phyloP scores from a whole-genome alignment of 805 yeast genomes.

The Saturnispora sekii region DNA sequence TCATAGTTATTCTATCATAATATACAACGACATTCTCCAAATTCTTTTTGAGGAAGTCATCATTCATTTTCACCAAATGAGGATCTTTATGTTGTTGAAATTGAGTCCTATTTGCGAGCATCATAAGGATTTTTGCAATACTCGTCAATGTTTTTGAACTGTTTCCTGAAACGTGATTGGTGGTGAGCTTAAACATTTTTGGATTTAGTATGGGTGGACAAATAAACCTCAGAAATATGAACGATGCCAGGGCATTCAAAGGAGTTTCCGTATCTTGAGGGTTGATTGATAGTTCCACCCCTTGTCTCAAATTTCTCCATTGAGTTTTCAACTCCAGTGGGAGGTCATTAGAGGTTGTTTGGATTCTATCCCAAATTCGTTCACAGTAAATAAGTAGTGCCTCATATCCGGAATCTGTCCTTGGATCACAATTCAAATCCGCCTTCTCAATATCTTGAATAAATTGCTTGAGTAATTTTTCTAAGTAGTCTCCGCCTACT shows the following conservation, averaged over 20 bases:
- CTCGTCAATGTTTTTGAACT: slow-evolving; percentile 73
- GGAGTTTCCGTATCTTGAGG: slow-evolving; percentile 42
- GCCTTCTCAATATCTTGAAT: slow-evolving; percentile 42
- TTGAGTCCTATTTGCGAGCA: slow-evolving; percentile 63
- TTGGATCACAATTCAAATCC: slow-evolving; percentile 62
- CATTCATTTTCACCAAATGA: slow-evolving; percentile 61
- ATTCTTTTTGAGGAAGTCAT: slow-evolving; percentile 47
- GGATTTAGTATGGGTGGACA: slow-evolving; percentile 93
- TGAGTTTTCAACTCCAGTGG: slow-evolving; percentile 60
- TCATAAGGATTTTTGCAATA: slow-evolving; percentile 69
- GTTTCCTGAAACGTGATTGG: slow-evolving; percentile 59
- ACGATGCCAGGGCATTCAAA: slow-evolving; percentile 70
- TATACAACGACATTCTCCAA: slow-evolving; percentile 54
- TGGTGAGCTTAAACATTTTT: slow-evolving; percentile 64
- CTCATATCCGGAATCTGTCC: slow-evolving; percentile 26
- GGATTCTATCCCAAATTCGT: slow-evolving; percentile 58
- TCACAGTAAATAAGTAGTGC: slow-evolving; percentile 34
- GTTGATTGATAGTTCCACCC: slow-evolving; percentile 53
- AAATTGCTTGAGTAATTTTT: slow-evolving; percentile 62
- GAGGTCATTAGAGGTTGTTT: slow-evolving; percentile 58
- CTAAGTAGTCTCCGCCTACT: slow-evolving; percentile 71
- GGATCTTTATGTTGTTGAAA: slow-evolving; percentile 82
- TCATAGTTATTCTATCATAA: slow-evolving; percentile 60
- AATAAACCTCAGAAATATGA: slow-evolving; percentile 72
- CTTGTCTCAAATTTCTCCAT: slow-evolving; percentile 50